Evolutionary conservation across 768 basidiomycete species (phyloP), one percentile per base, ranked within the genome.

Genomic region (Hemileccinum rubropunctum): DNA sequence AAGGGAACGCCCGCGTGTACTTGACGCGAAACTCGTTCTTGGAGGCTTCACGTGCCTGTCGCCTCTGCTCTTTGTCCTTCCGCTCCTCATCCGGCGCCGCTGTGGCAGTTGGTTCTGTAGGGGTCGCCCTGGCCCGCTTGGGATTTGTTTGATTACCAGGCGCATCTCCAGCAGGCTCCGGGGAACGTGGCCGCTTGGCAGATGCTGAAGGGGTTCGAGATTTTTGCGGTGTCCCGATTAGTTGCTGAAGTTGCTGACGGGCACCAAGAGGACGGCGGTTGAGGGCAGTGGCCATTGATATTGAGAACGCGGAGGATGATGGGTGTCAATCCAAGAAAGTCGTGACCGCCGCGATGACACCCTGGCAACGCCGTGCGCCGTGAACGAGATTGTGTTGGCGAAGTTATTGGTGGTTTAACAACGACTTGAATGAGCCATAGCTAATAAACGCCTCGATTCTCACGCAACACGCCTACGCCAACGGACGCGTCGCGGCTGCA

Each of bases 1-100:
- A 71, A 2, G 91, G 91, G 71, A 98, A 97, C 18, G 88, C 89
- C 45, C 81, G 81, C 47, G 77, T 79, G 69, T 93, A 98, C 73
- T 93, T 97, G 42, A 81, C 70, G 61, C 80, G 82, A 73, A 92
- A 98, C 58, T 90, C 86, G 5, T 74, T 72, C 54, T 84, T 79
- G 56, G 76, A 75, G 51, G 76, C 73, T 55, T 82, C 79, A 26
- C 80, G 75, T 53, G 80, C 79, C 4, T 72, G 66, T 27, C 75
- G 69, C 47, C 70, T 77, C 38, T 73, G 76, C 37, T 80, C 78
- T 62, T 67, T 74, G 38, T 75, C 73, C 53, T 71, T 78, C 53
- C 71, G 68, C 39, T 71, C 63, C 18, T 73, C 66, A 35, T 76
- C 71, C 6, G 65, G 61, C 18, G 52, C 50, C 28, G 63, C 52